These are phyloP conservation scores for Tausonia pullulans DNA, from an alignment of 1,284 basidiomycete genomes.

Conservation along the genomic window DNA sequence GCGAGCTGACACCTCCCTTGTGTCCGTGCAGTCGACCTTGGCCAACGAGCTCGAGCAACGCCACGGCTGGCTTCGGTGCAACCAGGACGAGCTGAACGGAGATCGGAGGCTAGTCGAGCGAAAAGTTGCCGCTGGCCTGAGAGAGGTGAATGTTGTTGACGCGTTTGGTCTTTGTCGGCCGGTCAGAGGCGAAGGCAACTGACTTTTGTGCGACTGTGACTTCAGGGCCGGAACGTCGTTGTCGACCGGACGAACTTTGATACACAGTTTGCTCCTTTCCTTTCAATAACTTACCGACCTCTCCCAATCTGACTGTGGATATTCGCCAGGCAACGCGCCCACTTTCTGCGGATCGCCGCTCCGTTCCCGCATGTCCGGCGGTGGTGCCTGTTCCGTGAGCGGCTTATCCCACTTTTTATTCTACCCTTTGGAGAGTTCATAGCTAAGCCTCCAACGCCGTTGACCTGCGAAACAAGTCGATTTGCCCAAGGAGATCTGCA, in stretches of 20 bases:
- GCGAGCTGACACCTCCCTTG: background rate
- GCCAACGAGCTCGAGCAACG: conserved; percentile 6
- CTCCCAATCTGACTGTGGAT: background rate
- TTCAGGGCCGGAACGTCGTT: conserved; percentile 12
- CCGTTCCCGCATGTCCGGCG: conserved; percentile 1
- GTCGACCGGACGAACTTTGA: conserved; percentile 17
- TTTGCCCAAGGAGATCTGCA: conserved; percentile 5
- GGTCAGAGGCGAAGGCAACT: too few species aligned
- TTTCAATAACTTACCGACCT: background rate
- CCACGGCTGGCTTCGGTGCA: conserved; percentile 9
- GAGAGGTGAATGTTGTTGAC: background rate
- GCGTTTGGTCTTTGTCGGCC: background rate
- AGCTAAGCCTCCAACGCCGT: background rate
- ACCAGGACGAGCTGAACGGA: conserved; percentile 15
- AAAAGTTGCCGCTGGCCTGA: conserved; percentile 1
- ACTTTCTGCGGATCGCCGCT: conserved; percentile 7
- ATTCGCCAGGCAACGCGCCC: conserved; percentile 4
- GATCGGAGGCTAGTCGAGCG: conserved; percentile 12
- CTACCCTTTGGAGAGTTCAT: background rate
- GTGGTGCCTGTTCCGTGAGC: conserved; percentile 10
- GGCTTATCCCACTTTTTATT: background rate
- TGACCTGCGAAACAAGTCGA: background rate
- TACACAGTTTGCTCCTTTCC: background rate
- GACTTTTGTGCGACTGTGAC: too few species aligned
- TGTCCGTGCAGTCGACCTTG: conserved; percentile 1